Evolutionary conservation across 192 early-diverging fungal genomes (phyloP).

Genomic region (Backusella tuberculispora): DNA sequence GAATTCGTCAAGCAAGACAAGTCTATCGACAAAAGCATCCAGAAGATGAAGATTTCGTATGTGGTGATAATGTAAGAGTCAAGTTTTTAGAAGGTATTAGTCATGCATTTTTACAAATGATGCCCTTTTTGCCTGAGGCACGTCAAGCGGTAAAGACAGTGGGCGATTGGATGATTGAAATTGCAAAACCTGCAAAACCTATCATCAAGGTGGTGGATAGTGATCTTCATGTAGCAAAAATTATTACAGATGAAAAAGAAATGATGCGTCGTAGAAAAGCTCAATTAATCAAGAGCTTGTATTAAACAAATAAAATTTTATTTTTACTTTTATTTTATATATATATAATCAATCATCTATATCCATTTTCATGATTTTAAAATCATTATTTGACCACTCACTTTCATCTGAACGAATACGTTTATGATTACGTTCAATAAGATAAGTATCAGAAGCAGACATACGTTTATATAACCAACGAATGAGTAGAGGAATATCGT

Average conservation of each 20-base stretch:
- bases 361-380: conserved; percentile 16
- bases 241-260: conserved; percentile 42
- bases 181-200: not conserved
- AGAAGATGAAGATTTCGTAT: conserved; percentile 19
- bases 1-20: conserved; percentile 83
- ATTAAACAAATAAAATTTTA: conserved; percentile 7
- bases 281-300: conserved; percentile 37
- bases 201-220: not conserved
- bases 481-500: conserved; percentile 22
- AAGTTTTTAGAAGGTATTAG: conserved; percentile 76
- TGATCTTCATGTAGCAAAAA: conserved; percentile 34
- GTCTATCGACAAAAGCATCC: conserved; percentile 51
- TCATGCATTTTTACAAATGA: conserved; percentile 72
- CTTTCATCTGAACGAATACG: not conserved
- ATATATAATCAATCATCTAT: not conserved
- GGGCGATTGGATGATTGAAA: conserved; percentile 44
- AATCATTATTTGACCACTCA: conserved; percentile 17
- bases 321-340: not conserved
- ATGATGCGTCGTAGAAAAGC: conserved; percentile 40
- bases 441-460: not conserved
- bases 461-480: conserved; percentile 30
- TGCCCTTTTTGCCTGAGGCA: conserved; percentile 73
- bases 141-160: conserved; percentile 46
- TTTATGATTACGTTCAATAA: not conserved
- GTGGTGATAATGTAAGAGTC: conserved; percentile 55